Percentiles rank a stretch among this genome's conserved stretches.
These are phyloP conservation scores for Begonia loranthoides DNA, from an alignment of 306 rosid genomes.

Conservation along the genomic window DNA sequence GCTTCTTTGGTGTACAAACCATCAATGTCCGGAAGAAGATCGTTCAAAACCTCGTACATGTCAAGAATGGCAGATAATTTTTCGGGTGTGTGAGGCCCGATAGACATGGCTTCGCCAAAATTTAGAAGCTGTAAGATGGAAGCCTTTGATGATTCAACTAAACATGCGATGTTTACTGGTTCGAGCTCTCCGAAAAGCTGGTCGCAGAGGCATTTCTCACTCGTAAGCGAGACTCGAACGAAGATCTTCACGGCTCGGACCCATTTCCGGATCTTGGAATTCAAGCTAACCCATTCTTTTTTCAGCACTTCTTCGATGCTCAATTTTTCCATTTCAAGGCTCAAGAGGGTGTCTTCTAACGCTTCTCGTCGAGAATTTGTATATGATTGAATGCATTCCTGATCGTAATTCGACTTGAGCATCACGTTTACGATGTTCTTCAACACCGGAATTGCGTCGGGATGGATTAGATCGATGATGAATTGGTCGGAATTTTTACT, in stretches of 20 bases:
- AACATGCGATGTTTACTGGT: conserved; percentile 33
- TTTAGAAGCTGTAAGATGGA: conserved; percentile 78
- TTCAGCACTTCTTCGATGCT: conserved; percentile 78
- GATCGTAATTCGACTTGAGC: conserved; percentile 55
- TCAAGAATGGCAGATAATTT: conserved; percentile 66
- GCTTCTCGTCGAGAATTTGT: conserved; percentile 57
- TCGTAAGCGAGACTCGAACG: conserved; percentile 68
- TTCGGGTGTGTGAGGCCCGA: conserved; percentile 86
- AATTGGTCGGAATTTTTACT: conserved; percentile 51
- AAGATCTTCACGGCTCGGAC: conserved; percentile 71
- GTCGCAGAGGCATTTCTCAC: conserved; percentile 68
- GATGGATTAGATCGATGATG: conserved; percentile 50
- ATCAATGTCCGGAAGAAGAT: conserved; percentile 57
- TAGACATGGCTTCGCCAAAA: conserved; percentile 82
- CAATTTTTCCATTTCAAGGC: conserved; percentile 71
- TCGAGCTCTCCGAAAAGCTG: conserved; percentile 64
- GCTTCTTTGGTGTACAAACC: conserved; percentile 45
- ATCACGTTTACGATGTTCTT: conserved; percentile 50
- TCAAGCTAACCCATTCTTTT: conserved; percentile 62
- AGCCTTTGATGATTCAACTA: conserved; percentile 73
- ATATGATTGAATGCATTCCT: conserved; percentile 67
- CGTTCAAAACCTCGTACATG: conserved; percentile 82
- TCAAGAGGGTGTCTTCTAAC: conserved; percentile 59
- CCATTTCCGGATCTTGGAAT: conserved; percentile 76
- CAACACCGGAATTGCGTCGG: conserved; percentile 50